Percentiles rank a stretch among this genome's conserved stretches.
These are phyloP conservation scores for Suhomyces bribrorum DNA, from an alignment of 1,139 yeast genomes.

Conservation along the genomic window DNA sequence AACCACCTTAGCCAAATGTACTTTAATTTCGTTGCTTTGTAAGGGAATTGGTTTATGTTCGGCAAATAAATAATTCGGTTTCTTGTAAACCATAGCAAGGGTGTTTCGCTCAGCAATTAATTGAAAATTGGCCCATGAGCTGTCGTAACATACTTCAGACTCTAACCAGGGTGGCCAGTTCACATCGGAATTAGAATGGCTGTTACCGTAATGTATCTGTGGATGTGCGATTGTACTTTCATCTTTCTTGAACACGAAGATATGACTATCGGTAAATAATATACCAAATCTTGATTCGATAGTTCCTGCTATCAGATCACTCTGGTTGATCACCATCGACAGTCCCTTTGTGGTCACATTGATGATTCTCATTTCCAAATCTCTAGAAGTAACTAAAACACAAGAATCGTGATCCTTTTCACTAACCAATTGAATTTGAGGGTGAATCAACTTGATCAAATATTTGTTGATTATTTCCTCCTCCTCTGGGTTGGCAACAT, in stretches of 20 bases:
- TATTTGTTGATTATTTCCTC: conserved; percentile 42
- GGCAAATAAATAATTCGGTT: conserved; percentile 66
- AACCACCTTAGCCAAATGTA: conserved; percentile 70
- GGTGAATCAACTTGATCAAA: conserved; percentile 44
- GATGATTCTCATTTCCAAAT: conserved; percentile 67
- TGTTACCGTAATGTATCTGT: conserved; percentile 28
- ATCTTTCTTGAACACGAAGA: conserved; percentile 60
- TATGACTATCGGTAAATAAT: conserved; percentile 65
- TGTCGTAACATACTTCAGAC: conserved; percentile 70
- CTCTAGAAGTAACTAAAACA: conserved; percentile 63
- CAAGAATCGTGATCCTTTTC: conserved; percentile 36
- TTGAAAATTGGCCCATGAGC: conserved; percentile 53
- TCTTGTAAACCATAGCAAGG: conserved; percentile 59
- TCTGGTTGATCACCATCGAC: conserved; percentile 44
- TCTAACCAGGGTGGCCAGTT: conserved; percentile 89
- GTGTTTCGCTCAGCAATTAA: conserved; percentile 66
- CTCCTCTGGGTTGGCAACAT: conserved; percentile 23
- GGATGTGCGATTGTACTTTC: conserved; percentile 26
- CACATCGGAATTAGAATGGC: conserved; percentile 21
- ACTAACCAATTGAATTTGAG: conserved; percentile 45
- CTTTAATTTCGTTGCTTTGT: conserved; percentile 36
- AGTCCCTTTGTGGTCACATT: conserved; percentile 53
- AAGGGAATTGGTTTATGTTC: conserved; percentile 22
- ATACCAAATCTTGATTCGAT: conserved; percentile 77
- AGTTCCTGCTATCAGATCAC: conserved; percentile 41